Base-by-base conservation (phyloP, 805 yeast species). In the Lachancea quebecensis region DNA sequence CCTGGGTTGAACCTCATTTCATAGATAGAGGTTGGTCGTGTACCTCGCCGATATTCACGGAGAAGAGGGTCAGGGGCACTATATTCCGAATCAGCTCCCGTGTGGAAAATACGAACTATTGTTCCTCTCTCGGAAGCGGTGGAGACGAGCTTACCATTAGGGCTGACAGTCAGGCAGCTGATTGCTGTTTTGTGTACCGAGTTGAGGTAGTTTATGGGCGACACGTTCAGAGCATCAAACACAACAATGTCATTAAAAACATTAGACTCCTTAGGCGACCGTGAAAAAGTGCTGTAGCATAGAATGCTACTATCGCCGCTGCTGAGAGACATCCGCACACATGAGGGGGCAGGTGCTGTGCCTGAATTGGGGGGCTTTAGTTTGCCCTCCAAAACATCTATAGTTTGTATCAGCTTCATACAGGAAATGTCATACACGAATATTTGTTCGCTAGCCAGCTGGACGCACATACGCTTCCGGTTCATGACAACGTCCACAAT, bases 391-490 rank as follows among this genome's bases (percentile, higher is more conserved):
- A 56, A 50, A 8, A 60, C 51, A 29, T 84, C 88, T 31, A 84
- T 74, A 1, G 83, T 81, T 56, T 81, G 85, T 35, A 91, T 62
- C 21, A 90, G 74, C 57, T 85, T 81, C 82, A 91, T 89, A 62
- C 95, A 86, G 46, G 93, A 79, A 50, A 91, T 82, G 63, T 91
- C 97, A 67, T 91, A 93, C 39, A 91, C 78, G 60, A 81, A 85
- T 9, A 93, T 78, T 64, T 90, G 95, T 49, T 87, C 91, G 41
- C 57, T 60, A 41, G 78, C 72, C 43, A 91, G 69, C 5, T 85
- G 78, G 14, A 90, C 93, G 29, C 87, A 74, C 52, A 91, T 72
- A 38, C 97, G 69, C 54, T 85, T 83, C 36, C 97, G 74, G 64
- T 91, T 93, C 67, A 91, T 74, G 53, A 78, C 79, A 30, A 91